Evolutionary conservation across 1,284 basidiomycete genomes (phyloP).

Genomic region (Leccinum fallax): DNA sequence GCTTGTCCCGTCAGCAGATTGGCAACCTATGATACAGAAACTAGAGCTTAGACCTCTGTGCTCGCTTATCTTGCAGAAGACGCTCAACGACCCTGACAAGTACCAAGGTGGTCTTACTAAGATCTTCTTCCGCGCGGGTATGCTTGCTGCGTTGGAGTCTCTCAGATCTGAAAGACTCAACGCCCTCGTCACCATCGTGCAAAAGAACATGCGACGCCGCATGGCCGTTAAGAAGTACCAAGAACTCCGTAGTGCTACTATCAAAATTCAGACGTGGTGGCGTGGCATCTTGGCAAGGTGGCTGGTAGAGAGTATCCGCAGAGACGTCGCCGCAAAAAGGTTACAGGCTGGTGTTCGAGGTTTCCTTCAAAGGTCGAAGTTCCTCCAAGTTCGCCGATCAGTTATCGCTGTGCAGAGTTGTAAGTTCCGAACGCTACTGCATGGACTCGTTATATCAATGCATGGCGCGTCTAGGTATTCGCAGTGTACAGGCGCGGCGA

Average conservation of each 20-base stretch:
- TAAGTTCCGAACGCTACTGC: conserved; percentile 48
- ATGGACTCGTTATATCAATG: conserved; percentile 12
- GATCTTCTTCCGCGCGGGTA: conserved; percentile 99
- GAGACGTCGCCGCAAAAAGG: conserved; percentile 74
- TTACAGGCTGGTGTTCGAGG: conserved; percentile 78
- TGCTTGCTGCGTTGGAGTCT: conserved; percentile 97
- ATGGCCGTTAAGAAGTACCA: conserved; percentile 86
- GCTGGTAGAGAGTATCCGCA: conserved; percentile 72
- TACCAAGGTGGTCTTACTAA: conserved; percentile 97
- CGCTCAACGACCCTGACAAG: conserved; percentile 92
- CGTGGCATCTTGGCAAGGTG: conserved; percentile 79
- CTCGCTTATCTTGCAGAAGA: conserved; percentile 80
- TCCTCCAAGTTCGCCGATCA: conserved; percentile 63
- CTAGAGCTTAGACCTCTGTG: conserved; percentile 86
- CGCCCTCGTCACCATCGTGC: conserved; percentile 89
- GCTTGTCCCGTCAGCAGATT: conserved; percentile 86
- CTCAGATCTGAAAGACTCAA: conserved; percentile 88
- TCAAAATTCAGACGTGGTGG: conserved; percentile 95
- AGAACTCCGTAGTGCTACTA: conserved; percentile 70
- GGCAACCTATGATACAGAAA: conserved; percentile 81
- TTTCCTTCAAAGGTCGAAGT: conserved; percentile 75
- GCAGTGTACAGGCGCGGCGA: conserved; percentile 78
- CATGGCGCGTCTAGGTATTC: conserved; percentile 57
- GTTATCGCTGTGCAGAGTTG: conserved; percentile 84
- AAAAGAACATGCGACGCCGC: conserved; percentile 93